These are phyloP conservation scores for Sphaerostilbella broomeana DNA, from an alignment of 2,329 filamentous ascomycete genomes.

Conservation along the genomic window DNA sequence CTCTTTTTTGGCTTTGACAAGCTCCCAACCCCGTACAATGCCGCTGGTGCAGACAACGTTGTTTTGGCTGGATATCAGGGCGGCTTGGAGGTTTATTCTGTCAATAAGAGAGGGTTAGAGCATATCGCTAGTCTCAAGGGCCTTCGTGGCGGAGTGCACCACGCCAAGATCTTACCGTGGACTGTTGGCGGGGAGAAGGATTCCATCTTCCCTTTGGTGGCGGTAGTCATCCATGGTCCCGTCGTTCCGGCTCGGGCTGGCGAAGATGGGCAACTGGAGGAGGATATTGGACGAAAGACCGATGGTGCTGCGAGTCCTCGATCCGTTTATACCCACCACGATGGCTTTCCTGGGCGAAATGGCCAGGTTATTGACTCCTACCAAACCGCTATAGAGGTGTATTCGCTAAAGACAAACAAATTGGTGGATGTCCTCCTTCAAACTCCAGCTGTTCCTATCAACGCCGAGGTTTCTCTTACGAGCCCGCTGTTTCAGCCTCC, in stretches of 20 bases:
- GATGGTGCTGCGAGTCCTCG: slow-evolving; percentile 39
- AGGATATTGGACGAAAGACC: slow-evolving; percentile 33
- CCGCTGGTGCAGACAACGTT: slow-evolving; percentile 51
- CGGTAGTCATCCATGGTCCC: slow-evolving; percentile 73
- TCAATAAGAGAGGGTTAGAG: slow-evolving; percentile 66
- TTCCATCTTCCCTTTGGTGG: slow-evolving; percentile 64
- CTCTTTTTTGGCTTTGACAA: slow-evolving; percentile 79
- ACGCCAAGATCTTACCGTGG: slow-evolving; percentile 78
- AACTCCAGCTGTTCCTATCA: slow-evolving; percentile 56
- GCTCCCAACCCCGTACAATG: slow-evolving; percentile 42
- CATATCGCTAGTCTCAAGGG: slow-evolving; percentile 66
- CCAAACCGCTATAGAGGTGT: slow-evolving; percentile 84
- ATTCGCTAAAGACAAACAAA: slow-evolving; percentile 71
- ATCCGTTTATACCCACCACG: slow-evolving; percentile 33
- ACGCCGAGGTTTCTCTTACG: slow-evolving; percentile 46
- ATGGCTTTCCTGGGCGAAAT: slow-evolving; percentile 28
- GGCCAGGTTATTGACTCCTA: slow-evolving; percentile 51
- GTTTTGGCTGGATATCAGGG: slow-evolving; percentile 75
- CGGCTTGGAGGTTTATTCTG: slow-evolving; percentile 66
- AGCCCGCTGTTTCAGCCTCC: slow-evolving; percentile 63
- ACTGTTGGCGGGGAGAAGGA: slow-evolving; percentile 46
- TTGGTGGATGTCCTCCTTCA: slow-evolving; percentile 68
- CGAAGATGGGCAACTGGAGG: slow-evolving; percentile 27
- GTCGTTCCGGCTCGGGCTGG: slow-evolving; percentile 41
- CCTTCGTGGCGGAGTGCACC: slow-evolving; percentile 69